Evolutionary conservation across 2,329 filamentous ascomycete genomes (phyloP).

Genomic region (Talaromyces sp.): DNA sequence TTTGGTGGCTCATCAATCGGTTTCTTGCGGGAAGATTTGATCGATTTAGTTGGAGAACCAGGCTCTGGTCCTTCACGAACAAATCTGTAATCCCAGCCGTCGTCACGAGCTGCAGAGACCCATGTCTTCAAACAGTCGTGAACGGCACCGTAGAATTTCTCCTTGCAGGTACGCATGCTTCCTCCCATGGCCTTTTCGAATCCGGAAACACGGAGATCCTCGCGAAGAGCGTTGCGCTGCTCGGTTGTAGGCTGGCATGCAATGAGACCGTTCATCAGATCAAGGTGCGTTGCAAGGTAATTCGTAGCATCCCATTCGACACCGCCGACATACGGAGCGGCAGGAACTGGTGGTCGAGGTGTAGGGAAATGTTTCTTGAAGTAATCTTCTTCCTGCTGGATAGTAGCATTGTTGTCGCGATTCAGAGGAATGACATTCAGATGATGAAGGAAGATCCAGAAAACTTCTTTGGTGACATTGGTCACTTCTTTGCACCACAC

Average conservation of each 20-base stretch:
- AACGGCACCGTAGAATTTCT: constrained; percentile 92
- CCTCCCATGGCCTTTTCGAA: constrained; percentile 87
- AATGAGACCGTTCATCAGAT: constrained; percentile 85
- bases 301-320: constrained; percentile 99
- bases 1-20: constrained; percentile 50
- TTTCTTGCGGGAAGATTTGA: constrained; percentile 46
- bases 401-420: constrained; percentile 28
- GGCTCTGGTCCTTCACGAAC: constrained; percentile 56
- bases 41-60: constrained; percentile 43
- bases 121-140: constrained; percentile 85
- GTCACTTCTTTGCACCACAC: constrained; percentile 91
- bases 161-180: constrained; percentile 84
- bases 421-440: constrained; percentile 70
- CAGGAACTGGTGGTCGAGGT: constrained; percentile 82
- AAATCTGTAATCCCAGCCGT: constrained; percentile 78
- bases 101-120: constrained; percentile 80
- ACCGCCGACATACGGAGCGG: constrained; percentile 91
- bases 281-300: constrained; percentile 86
- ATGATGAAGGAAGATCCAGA: constrained; percentile 98
- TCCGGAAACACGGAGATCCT: constrained; percentile 72
- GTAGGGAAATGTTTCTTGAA: constrained; percentile 69
- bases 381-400: constrained; percentile 22
- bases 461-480: constrained; percentile 94
- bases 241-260: constrained; percentile 66
- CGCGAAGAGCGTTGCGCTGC: constrained; percentile 73